Evolutionary conservation across 345 rosid species (phyloP).

Genomic region (Murraya paniculata): DNA sequence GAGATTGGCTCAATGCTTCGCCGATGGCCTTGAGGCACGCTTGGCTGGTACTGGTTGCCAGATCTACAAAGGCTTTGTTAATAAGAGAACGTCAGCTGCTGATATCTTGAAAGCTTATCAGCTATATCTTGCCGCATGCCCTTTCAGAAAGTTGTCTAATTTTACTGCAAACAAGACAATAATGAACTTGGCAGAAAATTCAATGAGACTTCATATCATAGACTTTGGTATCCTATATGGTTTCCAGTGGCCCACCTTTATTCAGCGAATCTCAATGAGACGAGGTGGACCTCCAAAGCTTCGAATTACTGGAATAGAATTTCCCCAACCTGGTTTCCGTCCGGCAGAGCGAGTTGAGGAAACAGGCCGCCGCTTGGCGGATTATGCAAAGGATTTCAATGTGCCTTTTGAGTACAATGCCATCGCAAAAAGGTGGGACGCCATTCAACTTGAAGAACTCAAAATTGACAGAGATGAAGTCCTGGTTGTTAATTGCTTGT

Average conservation of each 20-base stretch:
- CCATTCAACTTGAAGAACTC: conserved; percentile 63
- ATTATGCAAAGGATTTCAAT: conserved; percentile 70
- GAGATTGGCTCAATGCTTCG: conserved; percentile 83
- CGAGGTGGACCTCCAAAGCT: conserved; percentile 68
- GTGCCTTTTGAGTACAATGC: conserved; percentile 87
- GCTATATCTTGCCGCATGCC: conserved; percentile 67
- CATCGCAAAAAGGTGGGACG: conserved; percentile 88
- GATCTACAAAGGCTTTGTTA: conserved; percentile 56
- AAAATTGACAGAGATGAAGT: conserved; percentile 67
- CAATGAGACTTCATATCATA: conserved; percentile 66
- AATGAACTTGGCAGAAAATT: conserved; percentile 36
- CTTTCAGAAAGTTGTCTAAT: conserved; percentile 76
- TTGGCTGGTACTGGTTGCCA: conserved; percentile 75
- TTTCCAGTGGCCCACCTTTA: conserved; percentile 90
- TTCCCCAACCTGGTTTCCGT: conserved; percentile 92
- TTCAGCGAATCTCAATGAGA: conserved; percentile 56
- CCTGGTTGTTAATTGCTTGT: conserved; percentile 62
- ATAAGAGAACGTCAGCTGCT: conserved; percentile 68
- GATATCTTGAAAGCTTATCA: conserved; percentile 77
- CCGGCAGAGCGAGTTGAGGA: conserved; percentile 88
- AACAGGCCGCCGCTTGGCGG: conserved; percentile 79
- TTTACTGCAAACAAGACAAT: conserved; percentile 58
- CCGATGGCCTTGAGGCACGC: conserved; percentile 81
- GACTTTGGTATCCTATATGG: conserved; percentile 95
- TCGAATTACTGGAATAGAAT: conserved; percentile 88